These are phyloP conservation scores for Triticum aestivum DNA, from an alignment of 176 grass and related monocot genomes.

Conservation along the genomic window DNA sequence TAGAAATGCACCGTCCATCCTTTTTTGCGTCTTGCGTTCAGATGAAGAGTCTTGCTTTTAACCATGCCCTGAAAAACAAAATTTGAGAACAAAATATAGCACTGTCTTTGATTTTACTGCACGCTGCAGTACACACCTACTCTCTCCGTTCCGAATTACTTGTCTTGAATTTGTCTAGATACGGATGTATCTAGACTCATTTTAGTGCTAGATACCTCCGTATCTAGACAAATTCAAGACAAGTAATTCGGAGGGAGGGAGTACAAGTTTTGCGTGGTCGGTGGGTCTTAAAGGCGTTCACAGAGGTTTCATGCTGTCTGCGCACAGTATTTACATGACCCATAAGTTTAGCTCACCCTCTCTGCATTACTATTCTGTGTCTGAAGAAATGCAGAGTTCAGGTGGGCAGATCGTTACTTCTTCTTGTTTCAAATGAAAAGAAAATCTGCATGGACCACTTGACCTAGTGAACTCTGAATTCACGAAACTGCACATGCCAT, in stretches of 20 bases:
- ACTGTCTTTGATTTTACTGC: not conserved
- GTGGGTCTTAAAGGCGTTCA: slow-evolving; percentile 14
- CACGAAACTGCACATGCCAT: not conserved
- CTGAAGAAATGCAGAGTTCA: not conserved
- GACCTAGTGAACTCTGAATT: not conserved
- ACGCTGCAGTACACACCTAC: not conserved
- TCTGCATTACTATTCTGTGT: not conserved
- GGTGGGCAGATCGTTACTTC: not conserved
- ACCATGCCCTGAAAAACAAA: not conserved
- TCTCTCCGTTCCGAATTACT: no score
- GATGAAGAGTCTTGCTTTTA: not conserved
- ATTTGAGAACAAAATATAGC: not conserved
- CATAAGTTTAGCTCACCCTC: not conserved
- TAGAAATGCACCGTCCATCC: not conserved
- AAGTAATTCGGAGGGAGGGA: no score
- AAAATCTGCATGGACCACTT: not conserved
- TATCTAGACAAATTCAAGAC: no score
- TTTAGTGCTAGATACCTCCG: no score
- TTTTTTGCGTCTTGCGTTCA: slow-evolving; percentile 17
- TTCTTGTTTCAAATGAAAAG: not conserved
- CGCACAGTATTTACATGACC: not conserved
- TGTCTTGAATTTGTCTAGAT: no score
- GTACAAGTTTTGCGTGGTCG: not conserved
- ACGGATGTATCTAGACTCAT: no score
- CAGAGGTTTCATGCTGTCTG: not conserved